A percentile compares a stretch with the other conserved stretches of the same genome.
phyloP scores from a whole-genome alignment of 768 basidiomycete species.

The Agrocybe chaxingu region DNA sequence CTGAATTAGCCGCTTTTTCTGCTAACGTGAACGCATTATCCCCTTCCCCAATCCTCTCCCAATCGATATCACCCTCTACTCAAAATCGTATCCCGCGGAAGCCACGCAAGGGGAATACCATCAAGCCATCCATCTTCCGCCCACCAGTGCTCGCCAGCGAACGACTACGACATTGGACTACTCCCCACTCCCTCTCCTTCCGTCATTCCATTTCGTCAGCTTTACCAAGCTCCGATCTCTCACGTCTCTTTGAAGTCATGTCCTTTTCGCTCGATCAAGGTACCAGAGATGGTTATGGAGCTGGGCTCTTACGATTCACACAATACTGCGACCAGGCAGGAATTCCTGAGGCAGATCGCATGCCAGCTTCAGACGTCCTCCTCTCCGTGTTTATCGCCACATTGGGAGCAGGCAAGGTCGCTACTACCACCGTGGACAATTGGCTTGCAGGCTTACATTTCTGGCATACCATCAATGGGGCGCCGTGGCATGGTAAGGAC shows the following conservation, averaged over 20 bases:
- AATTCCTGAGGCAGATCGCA: constrained; percentile 20
- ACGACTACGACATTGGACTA: neutral
- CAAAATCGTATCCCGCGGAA: neutral
- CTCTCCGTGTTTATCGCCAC: constrained; percentile 24
- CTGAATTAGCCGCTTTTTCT: no score
- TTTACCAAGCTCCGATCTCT: neutral
- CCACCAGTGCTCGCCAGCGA: constrained; percentile 4
- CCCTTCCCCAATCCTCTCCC: neutral
- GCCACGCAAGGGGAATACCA: neutral
- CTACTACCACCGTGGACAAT: constrained; percentile 20
- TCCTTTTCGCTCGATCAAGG: neutral
- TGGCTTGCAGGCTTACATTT: constrained; percentile 25
- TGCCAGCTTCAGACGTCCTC: constrained; percentile 25
- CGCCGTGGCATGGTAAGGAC: constrained; percentile 25
- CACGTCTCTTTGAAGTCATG: constrained; percentile 1
- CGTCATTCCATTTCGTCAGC: neutral
- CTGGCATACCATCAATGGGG: constrained; percentile 33
- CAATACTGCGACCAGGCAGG: constrained; percentile 26
- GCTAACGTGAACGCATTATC: no score
- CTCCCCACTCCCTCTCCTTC: neutral
- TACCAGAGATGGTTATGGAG: constrained; percentile 20
- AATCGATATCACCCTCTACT: neutral
- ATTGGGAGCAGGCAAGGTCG: constrained; percentile 6
- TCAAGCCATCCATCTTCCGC: neutral
- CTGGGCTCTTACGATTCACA: constrained; percentile 27